Conservation (phyloP, 169 alveolate species). For the Cryptosporidium sp. region DNA sequence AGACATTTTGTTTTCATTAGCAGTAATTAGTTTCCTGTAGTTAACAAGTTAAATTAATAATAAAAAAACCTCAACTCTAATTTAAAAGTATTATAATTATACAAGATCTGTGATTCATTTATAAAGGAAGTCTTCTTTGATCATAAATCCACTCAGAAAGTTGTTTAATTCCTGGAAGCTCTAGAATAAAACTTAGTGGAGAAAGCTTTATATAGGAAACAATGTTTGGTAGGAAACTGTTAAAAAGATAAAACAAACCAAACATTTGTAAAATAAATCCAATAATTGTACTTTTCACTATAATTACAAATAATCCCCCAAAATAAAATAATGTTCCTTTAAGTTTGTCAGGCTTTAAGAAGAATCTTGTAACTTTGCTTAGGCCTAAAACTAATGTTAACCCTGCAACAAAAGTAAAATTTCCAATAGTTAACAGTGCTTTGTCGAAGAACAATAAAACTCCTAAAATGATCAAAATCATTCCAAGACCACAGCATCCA, state of each 20-base stretch:
- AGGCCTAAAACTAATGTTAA: conserved; percentile 42
- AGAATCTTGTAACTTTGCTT: conserved; percentile 68
- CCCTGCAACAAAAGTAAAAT: conserved; percentile 69
- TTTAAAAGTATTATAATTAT: neutral
- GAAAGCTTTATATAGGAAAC: conserved; percentile 75
- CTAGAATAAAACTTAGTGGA: conserved; percentile 70
- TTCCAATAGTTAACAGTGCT: conserved; percentile 63
- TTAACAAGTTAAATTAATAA: neutral
- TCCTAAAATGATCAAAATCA: conserved; percentile 58
- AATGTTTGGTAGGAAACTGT: conserved; percentile 67
- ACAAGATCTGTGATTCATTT: neutral
- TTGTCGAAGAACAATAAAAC: conserved; percentile 56
- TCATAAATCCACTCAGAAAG: conserved; percentile 74
- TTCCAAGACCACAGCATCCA: conserved; percentile 73
- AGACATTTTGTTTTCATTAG: conserved; percentile 8
- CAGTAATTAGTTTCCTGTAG: neutral
- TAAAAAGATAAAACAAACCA: conserved; percentile 63
- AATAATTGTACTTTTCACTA: conserved; percentile 66
- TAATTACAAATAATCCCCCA: conserved; percentile 66
- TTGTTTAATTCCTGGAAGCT: conserved; percentile 71
- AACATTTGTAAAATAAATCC: conserved; percentile 67
- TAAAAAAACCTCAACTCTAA: neutral
- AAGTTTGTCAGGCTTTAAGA: conserved; percentile 63
- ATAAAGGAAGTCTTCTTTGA: conserved; percentile 73
- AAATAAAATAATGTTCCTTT: conserved; percentile 70